These are phyloP conservation scores for Psilocybe cyanescens DNA, from an alignment of 768 basidiomycete genomes.

Conservation along the genomic window DNA sequence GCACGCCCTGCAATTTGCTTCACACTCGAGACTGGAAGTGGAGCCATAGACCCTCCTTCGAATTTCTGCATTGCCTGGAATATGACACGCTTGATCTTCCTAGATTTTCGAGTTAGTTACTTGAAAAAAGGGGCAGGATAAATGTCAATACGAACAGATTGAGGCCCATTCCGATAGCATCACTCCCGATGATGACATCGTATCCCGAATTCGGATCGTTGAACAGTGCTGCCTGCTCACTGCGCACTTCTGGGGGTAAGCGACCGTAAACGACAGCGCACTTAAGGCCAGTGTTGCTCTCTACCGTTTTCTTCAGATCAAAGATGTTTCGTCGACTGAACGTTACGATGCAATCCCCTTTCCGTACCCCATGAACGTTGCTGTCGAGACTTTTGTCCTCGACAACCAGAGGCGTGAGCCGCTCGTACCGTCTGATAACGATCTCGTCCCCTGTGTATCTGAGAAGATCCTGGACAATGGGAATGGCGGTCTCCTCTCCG, in stretches of 20 bases:
- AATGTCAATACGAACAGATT: slow-evolving; percentile 72
- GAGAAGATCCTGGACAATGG: slow-evolving; percentile 72
- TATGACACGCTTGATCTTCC: slow-evolving; percentile 89
- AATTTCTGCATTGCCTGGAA: slow-evolving; percentile 75
- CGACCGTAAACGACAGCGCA: slow-evolving; percentile 95
- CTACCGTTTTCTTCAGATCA: slow-evolving; percentile 70
- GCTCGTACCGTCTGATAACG: slow-evolving; percentile 79
- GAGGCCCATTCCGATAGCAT: slow-evolving; percentile 96
- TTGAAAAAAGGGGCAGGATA: background rate
- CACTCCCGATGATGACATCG: slow-evolving; percentile 91
- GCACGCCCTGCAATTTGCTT: slow-evolving; percentile 97
- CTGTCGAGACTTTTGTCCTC: slow-evolving; percentile 65
- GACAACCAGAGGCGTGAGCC: slow-evolving; percentile 83
- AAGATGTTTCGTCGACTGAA: slow-evolving; percentile 84
- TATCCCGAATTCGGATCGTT: slow-evolving; percentile 84
- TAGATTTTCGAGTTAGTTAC: slow-evolving; percentile 31
- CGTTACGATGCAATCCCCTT: slow-evolving; percentile 91
- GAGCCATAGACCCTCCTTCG: slow-evolving; percentile 46
- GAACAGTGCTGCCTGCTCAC: slow-evolving; percentile 91
- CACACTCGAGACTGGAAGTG: slow-evolving; percentile 73
- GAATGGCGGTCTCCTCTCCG: slow-evolving; percentile 92
- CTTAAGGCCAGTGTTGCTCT: slow-evolving; percentile 69
- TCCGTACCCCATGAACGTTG: slow-evolving; percentile 61
- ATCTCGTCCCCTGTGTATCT: slow-evolving; percentile 82
- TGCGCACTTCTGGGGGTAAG: slow-evolving; percentile 89